Evolutionary conservation across 2,329 filamentous ascomycete species (phyloP), one percentile per base, ranked within the genome.

Genomic region (Dactylellina drechsleri): DNA sequence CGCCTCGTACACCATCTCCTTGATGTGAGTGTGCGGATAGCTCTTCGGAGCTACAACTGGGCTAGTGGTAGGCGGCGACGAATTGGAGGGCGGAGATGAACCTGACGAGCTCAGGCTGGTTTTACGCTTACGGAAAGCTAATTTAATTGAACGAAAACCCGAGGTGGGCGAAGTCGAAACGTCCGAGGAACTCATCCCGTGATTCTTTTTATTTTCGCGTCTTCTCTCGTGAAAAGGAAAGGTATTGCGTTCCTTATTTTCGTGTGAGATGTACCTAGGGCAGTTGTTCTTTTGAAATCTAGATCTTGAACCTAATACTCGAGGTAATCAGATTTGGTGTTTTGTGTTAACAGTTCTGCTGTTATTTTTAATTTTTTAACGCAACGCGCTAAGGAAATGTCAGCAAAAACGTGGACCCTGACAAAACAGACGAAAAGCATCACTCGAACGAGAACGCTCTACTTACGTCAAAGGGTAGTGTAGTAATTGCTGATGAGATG

Each of bases 1-100:
- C n/a, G 53, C 59, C 31, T 76, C 72, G 54, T 68, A 76, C 10
- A 70, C 60, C 72, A 68, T 76, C 65, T 76, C 72, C 28, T 76
- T 76, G 13, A 76, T 70, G 23, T 76, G 72, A 7, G 70, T 40
- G 47, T 76, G 72, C 18, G 72, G 72, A 40, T 60, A 76, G 16
- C 67, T 67, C 18, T 52, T 62, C 8, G 57, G 58, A 4, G 70
- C 70, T 10, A 74, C 20, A 28, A 18, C 26, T 2, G 62, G 58
- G 0, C 57, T 50, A 4, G 61, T 56, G 45, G 54, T 59, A 2
- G 15, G n/a, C 6, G 62, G 31, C 6, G 59, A 40, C 4, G 28
- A 20, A 36, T n/a, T 52, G 10, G 54, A 13, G 23, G 53, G 10
- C 15, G 70, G 56, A 8, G 68, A 66, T 4, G 68, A 74, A 7